Conservation (phyloP, 768 basidiomycete species). For the Serendipita sp. region DNA sequence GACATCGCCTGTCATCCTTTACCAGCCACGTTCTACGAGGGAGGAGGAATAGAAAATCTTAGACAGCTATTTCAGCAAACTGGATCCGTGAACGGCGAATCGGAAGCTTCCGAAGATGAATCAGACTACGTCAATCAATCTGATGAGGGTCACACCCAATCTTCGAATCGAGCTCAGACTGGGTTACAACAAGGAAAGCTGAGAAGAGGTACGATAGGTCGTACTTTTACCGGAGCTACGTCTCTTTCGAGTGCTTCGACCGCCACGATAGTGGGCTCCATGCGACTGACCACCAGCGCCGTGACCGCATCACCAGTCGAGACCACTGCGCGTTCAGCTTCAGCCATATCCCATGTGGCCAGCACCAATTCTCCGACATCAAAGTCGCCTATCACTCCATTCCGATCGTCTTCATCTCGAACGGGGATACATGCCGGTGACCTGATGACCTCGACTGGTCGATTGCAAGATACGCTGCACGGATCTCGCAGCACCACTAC, state of each 20-base stretch:
- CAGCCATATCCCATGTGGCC: not conserved
- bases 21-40: constrained; percentile 79
- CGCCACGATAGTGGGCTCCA: not conserved
- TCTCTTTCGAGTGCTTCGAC: constrained; percentile 4
- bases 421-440: constrained; percentile 63
- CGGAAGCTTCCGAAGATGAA: constrained; percentile 7
- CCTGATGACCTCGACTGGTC: constrained; percentile 42
- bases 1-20: constrained; percentile 93
- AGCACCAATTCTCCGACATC: constrained; percentile 13
- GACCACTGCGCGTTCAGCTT: not conserved
- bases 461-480: constrained; percentile 17
- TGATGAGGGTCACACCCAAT: not conserved
- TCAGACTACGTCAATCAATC: constrained; percentile 9
- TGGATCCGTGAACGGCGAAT: constrained; percentile 16
- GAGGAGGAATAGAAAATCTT: constrained; percentile 76
- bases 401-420: constrained; percentile 23
- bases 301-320: not conserved
- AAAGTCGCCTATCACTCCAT: constrained; percentile 10
- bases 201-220: constrained; percentile 1
- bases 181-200: not conserved
- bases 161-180: not conserved
- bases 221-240: not conserved
- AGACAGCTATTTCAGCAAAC: constrained; percentile 75
- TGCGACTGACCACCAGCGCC: constrained; percentile 11
- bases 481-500: constrained; percentile 7